Percentiles rank a stretch among this genome's conserved stretches.
Conservation (phyloP, 441 rosid genomes). For the Gossypium gossypioides region DNA sequence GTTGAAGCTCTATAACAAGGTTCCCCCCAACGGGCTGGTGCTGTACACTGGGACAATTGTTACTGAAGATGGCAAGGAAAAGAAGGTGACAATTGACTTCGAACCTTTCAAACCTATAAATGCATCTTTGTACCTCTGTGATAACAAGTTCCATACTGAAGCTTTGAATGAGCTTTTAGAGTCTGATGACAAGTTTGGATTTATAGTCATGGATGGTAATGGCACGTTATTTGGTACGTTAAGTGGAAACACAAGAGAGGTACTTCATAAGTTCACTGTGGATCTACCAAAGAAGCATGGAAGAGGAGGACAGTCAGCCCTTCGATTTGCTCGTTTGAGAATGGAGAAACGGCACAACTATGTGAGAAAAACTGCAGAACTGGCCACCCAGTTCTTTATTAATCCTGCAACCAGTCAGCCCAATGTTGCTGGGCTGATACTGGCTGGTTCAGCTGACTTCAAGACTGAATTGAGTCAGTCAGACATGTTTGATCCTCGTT, state of each 20-base stretch:
- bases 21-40: conserved; percentile 74
- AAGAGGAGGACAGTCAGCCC: conserved; percentile 91
- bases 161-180: background rate
- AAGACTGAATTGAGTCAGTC: conserved; percentile 81
- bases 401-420: conserved; percentile 86
- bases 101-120: conserved; percentile 84
- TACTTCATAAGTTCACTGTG: conserved; percentile 69
- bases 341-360: conserved; percentile 89
- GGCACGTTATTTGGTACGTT: conserved; percentile 73
- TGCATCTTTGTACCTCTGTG: conserved; percentile 70
- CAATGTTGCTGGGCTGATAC: conserved; percentile 63
- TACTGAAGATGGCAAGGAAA: conserved; percentile 80
- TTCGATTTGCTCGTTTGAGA: conserved; percentile 77
- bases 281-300: conserved; percentile 89
- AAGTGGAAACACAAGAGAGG: conserved; percentile 78
- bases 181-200: conserved; percentile 3
- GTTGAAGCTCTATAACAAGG: conserved; percentile 72
- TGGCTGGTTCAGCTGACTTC: conserved; percentile 86
- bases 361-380: conserved; percentile 78
- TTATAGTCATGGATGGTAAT: conserved; percentile 71
- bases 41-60: conserved; percentile 76
- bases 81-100: conserved; percentile 80
- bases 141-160: conserved; percentile 25
- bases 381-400: conserved; percentile 72
- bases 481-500: conserved; percentile 80